Evolutionary conservation across 2,329 filamentous ascomycete species (phyloP).

Genomic region (Colletotrichum magnum): DNA sequence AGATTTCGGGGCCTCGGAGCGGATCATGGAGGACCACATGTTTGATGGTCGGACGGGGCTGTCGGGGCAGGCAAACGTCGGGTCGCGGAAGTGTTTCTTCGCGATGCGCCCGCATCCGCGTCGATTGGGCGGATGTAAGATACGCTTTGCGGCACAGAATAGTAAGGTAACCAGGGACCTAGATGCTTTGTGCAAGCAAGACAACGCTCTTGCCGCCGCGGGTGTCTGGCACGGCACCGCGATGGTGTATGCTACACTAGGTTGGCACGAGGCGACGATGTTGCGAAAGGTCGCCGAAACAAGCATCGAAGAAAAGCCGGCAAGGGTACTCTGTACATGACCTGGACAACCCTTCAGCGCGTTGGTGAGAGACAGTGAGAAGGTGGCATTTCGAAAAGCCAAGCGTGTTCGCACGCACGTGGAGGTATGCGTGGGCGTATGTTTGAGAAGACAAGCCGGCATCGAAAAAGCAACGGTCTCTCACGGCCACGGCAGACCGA

Average conservation of each 20-base stretch:
- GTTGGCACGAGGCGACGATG: neutral
- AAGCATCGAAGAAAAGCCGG: constrained; percentile 13
- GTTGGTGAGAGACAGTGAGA: neutral
- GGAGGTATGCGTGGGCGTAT: neutral
- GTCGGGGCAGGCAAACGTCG: constrained; percentile 29
- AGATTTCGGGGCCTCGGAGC: constrained; percentile 30
- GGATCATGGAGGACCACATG: constrained; percentile 31
- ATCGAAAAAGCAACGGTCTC: constrained; percentile 18
- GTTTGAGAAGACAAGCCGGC: neutral
- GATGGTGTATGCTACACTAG: neutral
- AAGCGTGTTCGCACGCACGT: constrained; percentile 12
- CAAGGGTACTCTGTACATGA: neutral
- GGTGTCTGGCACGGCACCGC: neutral
- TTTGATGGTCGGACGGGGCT: constrained; percentile 24
- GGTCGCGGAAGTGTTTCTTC: constrained; percentile 23
- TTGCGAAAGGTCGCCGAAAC: constrained; percentile 19
- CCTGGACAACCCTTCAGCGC: neutral
- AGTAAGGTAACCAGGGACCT: neutral
- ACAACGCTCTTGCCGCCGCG: constrained; percentile 10
- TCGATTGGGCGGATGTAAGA: constrained; percentile 15
- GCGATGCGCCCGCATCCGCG: constrained; percentile 1
- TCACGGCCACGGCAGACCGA: constrained; percentile 3
- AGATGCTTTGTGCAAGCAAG: constrained; percentile 28
- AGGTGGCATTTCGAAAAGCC: constrained; percentile 1
- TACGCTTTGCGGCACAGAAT: constrained; percentile 1